phyloP scores from a whole-genome alignment of 192 early-diverging fungal genomes.

The Pecoramyces ruminantium region DNA sequence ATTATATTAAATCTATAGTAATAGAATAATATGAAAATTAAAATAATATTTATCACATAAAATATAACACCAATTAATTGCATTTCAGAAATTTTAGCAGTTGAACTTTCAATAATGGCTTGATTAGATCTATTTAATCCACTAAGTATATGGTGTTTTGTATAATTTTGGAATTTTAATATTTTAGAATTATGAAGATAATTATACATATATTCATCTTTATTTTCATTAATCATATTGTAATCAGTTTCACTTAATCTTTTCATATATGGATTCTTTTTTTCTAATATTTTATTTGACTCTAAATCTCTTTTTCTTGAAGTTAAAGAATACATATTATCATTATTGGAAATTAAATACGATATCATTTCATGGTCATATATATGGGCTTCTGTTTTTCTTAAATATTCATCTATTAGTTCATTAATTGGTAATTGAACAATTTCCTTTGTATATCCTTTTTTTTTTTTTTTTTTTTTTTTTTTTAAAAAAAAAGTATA shows the following conservation, averaged over 20 bases:
- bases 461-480: no score
- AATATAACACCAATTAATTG: neutral
- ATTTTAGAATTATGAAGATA: neutral
- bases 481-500: no score
- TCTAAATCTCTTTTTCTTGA: neutral
- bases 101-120: neutral
- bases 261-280: no score
- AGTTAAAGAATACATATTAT: neutral
- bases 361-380: neutral
- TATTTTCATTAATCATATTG: no score
- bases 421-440: neutral
- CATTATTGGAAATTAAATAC: neutral
- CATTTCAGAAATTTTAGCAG: neutral
- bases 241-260: no score
- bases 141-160: neutral
- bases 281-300: no score
- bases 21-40: neutral
- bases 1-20: neutral
- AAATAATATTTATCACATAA: neutral
- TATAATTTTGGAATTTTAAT: neutral
- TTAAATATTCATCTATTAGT: neutral
- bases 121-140: neutral
- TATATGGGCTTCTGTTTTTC: neutral
- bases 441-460: neutral
- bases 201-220: no score